These are phyloP conservation scores for Saccharomyces kudriavzevii DNA, from an alignment of 805 yeast genomes.

Conservation along the genomic window DNA sequence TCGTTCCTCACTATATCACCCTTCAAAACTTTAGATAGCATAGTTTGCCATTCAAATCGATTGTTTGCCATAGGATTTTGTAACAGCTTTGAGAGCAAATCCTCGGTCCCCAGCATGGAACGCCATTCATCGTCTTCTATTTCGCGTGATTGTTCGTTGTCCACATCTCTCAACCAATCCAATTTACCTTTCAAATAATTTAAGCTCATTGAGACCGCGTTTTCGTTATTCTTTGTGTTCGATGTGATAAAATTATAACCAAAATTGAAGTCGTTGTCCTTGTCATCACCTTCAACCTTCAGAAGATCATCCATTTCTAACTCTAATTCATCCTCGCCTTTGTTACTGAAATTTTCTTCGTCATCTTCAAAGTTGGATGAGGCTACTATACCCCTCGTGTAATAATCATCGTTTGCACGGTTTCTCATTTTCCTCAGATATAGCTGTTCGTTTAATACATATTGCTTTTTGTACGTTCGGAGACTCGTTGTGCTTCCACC, in stretches of 20 bases:
- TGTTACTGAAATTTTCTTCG: not conserved
- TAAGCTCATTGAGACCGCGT: slow-evolving; percentile 21
- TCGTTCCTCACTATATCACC: slow-evolving; percentile 90
- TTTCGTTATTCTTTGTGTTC: slow-evolving; percentile 14
- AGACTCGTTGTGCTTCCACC: slow-evolving; percentile 3
- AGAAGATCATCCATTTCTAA: slow-evolving; percentile 11
- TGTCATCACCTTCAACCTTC: slow-evolving; percentile 12
- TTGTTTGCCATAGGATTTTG: slow-evolving; percentile 45
- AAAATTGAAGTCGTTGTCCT: slow-evolving; percentile 28
- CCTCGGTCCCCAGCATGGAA: slow-evolving; percentile 7
- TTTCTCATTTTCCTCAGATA: slow-evolving; percentile 55
- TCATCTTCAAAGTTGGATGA: slow-evolving; percentile 22
- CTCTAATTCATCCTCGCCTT: slow-evolving; percentile 12
- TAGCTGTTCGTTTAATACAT: slow-evolving; percentile 48
- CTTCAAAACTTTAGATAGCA: slow-evolving; percentile 78
- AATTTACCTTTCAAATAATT: slow-evolving; percentile 20
- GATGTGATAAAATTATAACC: slow-evolving; percentile 20
- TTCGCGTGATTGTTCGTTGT: not conserved
- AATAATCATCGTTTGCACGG: slow-evolving; percentile 56
- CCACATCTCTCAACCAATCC: slow-evolving; percentile 33
- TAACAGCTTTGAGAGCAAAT: slow-evolving; percentile 12
- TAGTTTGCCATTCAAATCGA: slow-evolving; percentile 88
- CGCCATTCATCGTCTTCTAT: not conserved
- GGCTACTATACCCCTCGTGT: slow-evolving; percentile 51
- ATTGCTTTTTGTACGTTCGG: slow-evolving; percentile 18